Conservation (phyloP, 164 flowering plant genomes). For the Houttuynia cordata region DNA sequence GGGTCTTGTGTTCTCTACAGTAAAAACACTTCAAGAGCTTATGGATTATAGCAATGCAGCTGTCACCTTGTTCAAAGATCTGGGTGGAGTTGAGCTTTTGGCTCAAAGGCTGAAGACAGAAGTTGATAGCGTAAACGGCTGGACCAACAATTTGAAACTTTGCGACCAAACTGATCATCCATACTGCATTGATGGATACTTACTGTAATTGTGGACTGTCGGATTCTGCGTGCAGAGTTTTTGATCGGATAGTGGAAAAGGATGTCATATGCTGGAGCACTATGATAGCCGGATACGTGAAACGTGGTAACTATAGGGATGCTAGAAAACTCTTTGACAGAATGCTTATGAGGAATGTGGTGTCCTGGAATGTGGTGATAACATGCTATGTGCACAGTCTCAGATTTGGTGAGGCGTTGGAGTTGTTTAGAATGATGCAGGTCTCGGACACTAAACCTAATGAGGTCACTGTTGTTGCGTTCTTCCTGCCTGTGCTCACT, state of each 20-base stretch:
- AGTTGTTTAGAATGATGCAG: slow-evolving; percentile 20
- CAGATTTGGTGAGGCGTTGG: too few relatives aligned
- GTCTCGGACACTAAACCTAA: slow-evolving; percentile 16
- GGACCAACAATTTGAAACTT: slow-evolving; percentile 26
- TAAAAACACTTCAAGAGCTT: slow-evolving; percentile 89
- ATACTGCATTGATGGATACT: slow-evolving; percentile 17
- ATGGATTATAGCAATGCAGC: slow-evolving; percentile 97
- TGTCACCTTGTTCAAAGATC: slow-evolving; percentile 74
- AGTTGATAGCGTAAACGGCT: slow-evolving; percentile 57
- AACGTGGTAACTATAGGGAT: slow-evolving; percentile 11
- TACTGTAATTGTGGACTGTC: slow-evolving; percentile 14
- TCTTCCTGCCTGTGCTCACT: too few relatives aligned
- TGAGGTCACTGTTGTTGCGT: slow-evolving; percentile 38
- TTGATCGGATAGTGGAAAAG: slow-evolving; percentile 11
- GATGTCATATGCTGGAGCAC: slow-evolving; percentile 25
- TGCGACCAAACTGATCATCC: slow-evolving; percentile 8
- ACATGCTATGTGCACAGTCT: slow-evolving; percentile 14
- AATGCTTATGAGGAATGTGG: slow-evolving; percentile 21
- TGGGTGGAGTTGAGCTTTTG: slow-evolving; percentile 89
- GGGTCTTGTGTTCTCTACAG: slow-evolving; percentile 85
- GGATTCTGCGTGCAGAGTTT: slow-evolving; percentile 6
- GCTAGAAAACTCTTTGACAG: slow-evolving; percentile 16
- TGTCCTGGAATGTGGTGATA: slow-evolving; percentile 24
- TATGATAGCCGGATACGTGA: slow-evolving; percentile 15
- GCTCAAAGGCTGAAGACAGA: slow-evolving; percentile 66